A percentile compares a stretch with the other conserved stretches of the same genome.
Evolutionary conservation across 352 stramenopile species (phyloP).

Genomic region (Aphanomyces astaci): DNA sequence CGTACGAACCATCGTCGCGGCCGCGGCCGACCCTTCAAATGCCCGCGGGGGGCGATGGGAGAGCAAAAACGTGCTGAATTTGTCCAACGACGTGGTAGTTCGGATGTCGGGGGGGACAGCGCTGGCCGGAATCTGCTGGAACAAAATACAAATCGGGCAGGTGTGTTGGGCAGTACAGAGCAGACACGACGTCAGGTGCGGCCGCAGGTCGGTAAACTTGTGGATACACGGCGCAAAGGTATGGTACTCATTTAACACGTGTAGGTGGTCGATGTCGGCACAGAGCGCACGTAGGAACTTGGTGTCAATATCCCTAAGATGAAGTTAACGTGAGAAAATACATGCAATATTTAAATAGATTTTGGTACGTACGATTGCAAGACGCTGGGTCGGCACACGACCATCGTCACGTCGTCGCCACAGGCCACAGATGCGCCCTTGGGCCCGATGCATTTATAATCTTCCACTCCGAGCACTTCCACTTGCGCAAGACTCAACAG

Average conservation of each 20-base stretch:
- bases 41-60: not conserved
- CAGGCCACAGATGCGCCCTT: constrained; percentile 48
- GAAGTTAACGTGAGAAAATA: too few relatives aligned
- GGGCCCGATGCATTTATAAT: constrained; percentile 44
- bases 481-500: constrained; percentile 50
- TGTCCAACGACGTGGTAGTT: not conserved
- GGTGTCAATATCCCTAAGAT: constrained; percentile 44
- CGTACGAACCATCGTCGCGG: not conserved
- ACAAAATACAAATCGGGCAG: constrained; percentile 33
- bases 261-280: constrained; percentile 38
- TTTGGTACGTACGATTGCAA: constrained; percentile 24
- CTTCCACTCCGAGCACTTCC: constrained; percentile 38
- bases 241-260: constrained; percentile 51
- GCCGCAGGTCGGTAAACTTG: constrained; percentile 12
- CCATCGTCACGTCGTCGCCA: constrained; percentile 44
- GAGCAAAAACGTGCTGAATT: constrained; percentile 10
- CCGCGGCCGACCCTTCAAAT: not conserved
- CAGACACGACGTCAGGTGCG: constrained; percentile 21
- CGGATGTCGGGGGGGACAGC: constrained; percentile 8
- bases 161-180: constrained; percentile 29
- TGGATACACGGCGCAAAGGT: constrained; percentile 50
- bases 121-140: not conserved
- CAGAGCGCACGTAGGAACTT: constrained; percentile 47
- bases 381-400: constrained; percentile 42
- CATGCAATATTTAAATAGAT: too few relatives aligned